Evolutionary conservation across 2,329 filamentous ascomycete genomes (phyloP), one percentile per base, ranked within the genome.

Genomic region (Botrytis elliptica): DNA sequence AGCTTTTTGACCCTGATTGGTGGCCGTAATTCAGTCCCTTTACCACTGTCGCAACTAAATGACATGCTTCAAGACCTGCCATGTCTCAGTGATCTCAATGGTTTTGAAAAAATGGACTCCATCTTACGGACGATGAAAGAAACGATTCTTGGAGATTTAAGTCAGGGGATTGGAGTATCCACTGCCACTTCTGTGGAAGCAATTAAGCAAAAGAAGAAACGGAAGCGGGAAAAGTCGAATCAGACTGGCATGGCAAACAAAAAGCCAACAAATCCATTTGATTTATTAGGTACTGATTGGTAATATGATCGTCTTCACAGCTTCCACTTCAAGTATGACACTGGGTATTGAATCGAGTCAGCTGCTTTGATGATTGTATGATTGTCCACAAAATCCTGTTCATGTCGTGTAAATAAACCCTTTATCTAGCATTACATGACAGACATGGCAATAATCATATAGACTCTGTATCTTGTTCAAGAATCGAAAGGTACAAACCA

Each of bases 61-160:
- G 20, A 71, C 3, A 38, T 72, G 8, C 71, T 81, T 6, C 55
- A 78, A n/a, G 65, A 57, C 25, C 74, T 81, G 1, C 79, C 80
- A 25, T 33, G 42, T 44, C 44, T 73, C 33, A 16, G 33, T 46
- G n/a, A 29, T 12, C 64, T 60, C 20, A 22, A 14, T 40, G 66
- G 64, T 8, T 40, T 52, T 14, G 60, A 49, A 33, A 25, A 57
- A 69, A 9, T 69, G 66, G 66, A 69, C n/a, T 57, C n/a, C 49
- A 69, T 25, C n/a, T 33, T 69, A n/a, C 44, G 5, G 22, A 36
- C 9, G 10, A 69, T 57, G 18, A 57, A 69, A 40, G 49, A 42
- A 33, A 42, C 10, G 1, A 57, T 42, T n/a, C n/a, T 62, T 36
- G 52, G 14, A 42, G 40, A 62, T 49, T 29, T 14, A 12, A n/a